Evolutionary conservation across 768 basidiomycete genomes (phyloP).

Genomic region (Grammothele lineata): DNA sequence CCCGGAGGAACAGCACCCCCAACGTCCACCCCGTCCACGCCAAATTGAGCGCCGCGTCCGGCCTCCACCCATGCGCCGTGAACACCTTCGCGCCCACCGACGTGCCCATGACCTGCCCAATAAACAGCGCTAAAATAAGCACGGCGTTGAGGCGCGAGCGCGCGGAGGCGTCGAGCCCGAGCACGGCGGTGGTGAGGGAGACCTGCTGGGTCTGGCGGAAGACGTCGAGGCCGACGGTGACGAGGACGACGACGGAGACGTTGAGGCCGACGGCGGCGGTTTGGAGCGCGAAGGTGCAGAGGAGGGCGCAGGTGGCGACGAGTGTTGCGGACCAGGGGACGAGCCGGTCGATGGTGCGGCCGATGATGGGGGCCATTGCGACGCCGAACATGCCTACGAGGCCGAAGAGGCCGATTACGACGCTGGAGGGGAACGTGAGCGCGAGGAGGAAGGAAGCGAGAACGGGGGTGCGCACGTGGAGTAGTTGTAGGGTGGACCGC

Average conservation of each 20-base stretch:
- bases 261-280: constrained; percentile 65
- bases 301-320: constrained; percentile 41
- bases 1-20: constrained; percentile 54
- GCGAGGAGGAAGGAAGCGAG: background rate
- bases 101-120: constrained; percentile 83
- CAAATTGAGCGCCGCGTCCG: constrained; percentile 56
- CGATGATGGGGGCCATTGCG: constrained; percentile 62
- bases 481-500: constrained; percentile 70
- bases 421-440: constrained; percentile 24
- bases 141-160: constrained; percentile 71
- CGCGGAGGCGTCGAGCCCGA: constrained; percentile 9
- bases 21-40: constrained; percentile 56
- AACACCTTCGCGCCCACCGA: constrained; percentile 71
- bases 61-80: constrained; percentile 64
- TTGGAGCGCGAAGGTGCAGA: constrained; percentile 59
- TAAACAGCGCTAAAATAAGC: constrained; percentile 65
- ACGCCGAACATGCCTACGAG: constrained; percentile 58
- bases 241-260: constrained; percentile 66
- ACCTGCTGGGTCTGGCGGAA: constrained; percentile 76
- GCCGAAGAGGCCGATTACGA: constrained; percentile 46
- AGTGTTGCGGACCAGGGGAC: constrained; percentile 78
- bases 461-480: constrained; percentile 45
- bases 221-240: constrained; percentile 67
- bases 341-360: constrained; percentile 62
- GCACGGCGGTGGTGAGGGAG: constrained; percentile 55